Evolutionary conservation across 2,329 filamentous ascomycete species (phyloP), one percentile per base, ranked within the genome.

Genomic region (Fusarium sp.): DNA sequence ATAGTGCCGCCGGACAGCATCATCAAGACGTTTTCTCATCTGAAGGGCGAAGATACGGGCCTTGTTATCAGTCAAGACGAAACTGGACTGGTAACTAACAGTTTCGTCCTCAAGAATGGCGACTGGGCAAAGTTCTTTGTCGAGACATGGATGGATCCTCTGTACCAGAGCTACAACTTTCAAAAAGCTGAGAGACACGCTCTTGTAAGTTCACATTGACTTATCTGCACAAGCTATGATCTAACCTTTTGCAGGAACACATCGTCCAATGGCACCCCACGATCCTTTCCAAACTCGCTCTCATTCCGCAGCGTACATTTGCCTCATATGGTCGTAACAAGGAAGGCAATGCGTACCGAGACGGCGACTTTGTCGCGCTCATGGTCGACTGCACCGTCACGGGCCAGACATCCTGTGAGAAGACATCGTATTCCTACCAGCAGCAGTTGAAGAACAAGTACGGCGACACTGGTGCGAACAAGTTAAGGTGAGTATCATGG

Each of bases 261-360:
- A 91, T 95, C 70, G 88, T 93, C 33, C 95, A 97, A 83, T 99
- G 96, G 96, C 96, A 99, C 76, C 94, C 95, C 27, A 99, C 96
- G 0, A 91, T 99, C 42, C 87, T 99, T 13, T 93, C 95, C 36
- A 96, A 94, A 76, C 82, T 98, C 64, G 94, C 92, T 3, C 84
- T 99, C 21, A 85, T 99, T n/a, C 94, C 95, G 4, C 96, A 99
- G 79, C 87, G 90, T 50, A 84, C 86, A 33, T 82, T 99, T 76
- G 97, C 97, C 75, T 87, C 92, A 0, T 98, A 97, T 79, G 89
- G 85, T 63, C 80, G 80, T 50, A 76, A 77, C 40, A 79, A 80
- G 21, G 78, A 83, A 58, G 90, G 90, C 51, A 87, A 87, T 17
- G 83, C 87, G 46, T 98, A 94, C 78, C 87, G 90, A 74, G 88